Base-by-base conservation (phyloP, 495 filamentous ascomycete genomes). In the Trichodelitschia bisporula region DNA sequence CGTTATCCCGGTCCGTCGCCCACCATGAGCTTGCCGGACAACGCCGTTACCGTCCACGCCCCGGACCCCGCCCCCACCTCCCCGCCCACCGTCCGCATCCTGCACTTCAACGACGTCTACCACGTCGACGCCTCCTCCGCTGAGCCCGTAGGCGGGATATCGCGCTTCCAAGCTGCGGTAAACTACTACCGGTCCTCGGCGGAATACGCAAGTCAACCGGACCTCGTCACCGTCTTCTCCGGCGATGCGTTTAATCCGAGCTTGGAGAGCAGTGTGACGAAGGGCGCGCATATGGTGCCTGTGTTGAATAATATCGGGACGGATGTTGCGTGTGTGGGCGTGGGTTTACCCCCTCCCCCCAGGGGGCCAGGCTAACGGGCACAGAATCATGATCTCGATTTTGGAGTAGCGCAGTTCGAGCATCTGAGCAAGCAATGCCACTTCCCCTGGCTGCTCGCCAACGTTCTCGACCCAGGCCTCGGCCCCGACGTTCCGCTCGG, bases 61-160 rank as follows among this genome's bases (percentile, higher is more conserved):
- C n/a, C n/a, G n/a, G n/a, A n/a, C n/a, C n/a, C n/a, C n/a, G n/a
- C n/a, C n/a, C n/a, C n/a, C n/a, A n/a, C n/a, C n/a, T n/a, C n/a
- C 13, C 46, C 62, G 17, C 77, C 77, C 12, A 73, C 75, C 49
- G 54, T 90, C 16, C 66, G 82, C 17, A 45, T 92, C 18, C 53
- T 90, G 28, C 82, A 92, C 55, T 92, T 70, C 56, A 92, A 92
- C 50, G 80, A 92, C 49, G 77, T 75, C 30, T 92, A 91, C 49
- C 82, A 92, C 38, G 63, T 91, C 29, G 77, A 86, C 44, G 21
- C 59, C 24, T 66, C 72, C 4, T 79, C 75, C 12, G 63, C 68
- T 11, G 77, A 91, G 37, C 80, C 80, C 4, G 64, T 75, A 12
- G 82, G 82, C 25, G 82, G 82, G 4, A 58, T 69, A 19, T 50